phyloP scores from a whole-genome alignment of 306 rosid genomes.

The Quercus robur region DNA sequence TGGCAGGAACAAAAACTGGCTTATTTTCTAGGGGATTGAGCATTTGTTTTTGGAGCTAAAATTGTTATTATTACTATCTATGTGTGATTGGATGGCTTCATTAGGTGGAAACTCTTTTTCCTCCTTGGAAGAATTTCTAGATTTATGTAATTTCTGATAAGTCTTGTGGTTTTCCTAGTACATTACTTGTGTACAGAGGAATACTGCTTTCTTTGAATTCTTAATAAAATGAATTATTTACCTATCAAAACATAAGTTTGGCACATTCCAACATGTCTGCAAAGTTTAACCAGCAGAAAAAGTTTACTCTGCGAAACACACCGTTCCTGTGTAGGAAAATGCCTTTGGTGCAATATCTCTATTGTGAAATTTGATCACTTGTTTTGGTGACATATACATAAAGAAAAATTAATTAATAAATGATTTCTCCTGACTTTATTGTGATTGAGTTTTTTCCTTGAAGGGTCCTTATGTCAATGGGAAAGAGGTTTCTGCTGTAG shows the following conservation, averaged over 20 bases:
- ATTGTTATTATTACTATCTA: too few species aligned
- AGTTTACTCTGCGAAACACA: background rate
- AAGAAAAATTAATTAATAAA: background rate
- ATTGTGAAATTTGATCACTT: background rate
- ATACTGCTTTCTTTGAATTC: too few species aligned
- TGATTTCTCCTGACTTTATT: background rate
- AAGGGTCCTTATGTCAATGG: slow-evolving; percentile 94
- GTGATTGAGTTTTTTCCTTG: background rate
- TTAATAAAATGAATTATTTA: too few species aligned
- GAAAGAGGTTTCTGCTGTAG: slow-evolving; percentile 67
- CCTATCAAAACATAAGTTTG: background rate
- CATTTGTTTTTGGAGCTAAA: too few species aligned
- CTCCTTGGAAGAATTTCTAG: too few species aligned
- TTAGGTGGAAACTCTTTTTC: too few species aligned
- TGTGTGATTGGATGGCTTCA: too few species aligned
- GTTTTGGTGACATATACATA: background rate
- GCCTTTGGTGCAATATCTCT: background rate
- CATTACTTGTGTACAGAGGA: too few species aligned
- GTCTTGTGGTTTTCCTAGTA: too few species aligned
- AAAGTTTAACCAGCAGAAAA: background rate
- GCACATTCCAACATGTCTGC: background rate
- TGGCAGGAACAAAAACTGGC: too few species aligned
- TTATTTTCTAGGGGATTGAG: too few species aligned
- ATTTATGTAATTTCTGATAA: too few species aligned
- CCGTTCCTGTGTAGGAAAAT: background rate